Conservation (phyloP, 2,329 filamentous ascomycete species). For the Aspergillus neotritici region DNA sequence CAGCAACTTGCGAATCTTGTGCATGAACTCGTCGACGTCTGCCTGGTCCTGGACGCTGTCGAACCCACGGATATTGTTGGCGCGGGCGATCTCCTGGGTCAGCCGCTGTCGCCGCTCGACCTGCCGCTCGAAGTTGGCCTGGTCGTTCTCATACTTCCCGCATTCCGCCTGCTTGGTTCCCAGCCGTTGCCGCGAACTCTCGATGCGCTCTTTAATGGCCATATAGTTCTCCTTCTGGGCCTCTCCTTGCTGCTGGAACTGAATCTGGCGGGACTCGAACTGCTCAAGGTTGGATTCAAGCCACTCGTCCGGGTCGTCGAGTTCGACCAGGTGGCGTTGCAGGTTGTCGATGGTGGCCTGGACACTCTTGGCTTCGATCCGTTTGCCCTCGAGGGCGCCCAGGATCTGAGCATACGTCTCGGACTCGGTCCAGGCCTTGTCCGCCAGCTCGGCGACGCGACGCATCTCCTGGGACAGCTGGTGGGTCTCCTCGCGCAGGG, state of each 20-base stretch:
- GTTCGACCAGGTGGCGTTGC: slow-evolving; percentile 65
- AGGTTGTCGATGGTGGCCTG: slow-evolving; percentile 66
- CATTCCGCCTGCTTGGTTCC: slow-evolving; percentile 40
- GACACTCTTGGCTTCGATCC: slow-evolving; percentile 65
- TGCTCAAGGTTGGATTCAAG: slow-evolving; percentile 66
- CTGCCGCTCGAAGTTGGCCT: slow-evolving; percentile 79
- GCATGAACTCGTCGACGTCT: slow-evolving; percentile 70
- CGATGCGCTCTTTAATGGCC: slow-evolving; percentile 53
- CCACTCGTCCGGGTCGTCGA: slow-evolving; percentile 71
- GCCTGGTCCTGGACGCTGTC: slow-evolving; percentile 70
- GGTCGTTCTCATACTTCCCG: slow-evolving; percentile 78
- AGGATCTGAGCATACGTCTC: slow-evolving; percentile 70
- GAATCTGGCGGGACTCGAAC: slow-evolving; percentile 68
- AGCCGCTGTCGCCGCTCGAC: slow-evolving; percentile 64
- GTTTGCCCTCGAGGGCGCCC: slow-evolving; percentile 68
- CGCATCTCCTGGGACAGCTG: slow-evolving; percentile 48
- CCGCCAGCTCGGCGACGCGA: slow-evolving; percentile 46
- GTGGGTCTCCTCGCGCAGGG: slow-evolving; percentile 56
- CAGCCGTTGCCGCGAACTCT: slow-evolving; percentile 40
- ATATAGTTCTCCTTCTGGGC: slow-evolving; percentile 59
- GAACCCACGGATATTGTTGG: slow-evolving; percentile 76
- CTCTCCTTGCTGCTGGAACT: slow-evolving; percentile 60
- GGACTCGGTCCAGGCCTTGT: slow-evolving; percentile 65
- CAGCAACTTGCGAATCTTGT: slow-evolving; percentile 66
- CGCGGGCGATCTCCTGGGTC: slow-evolving; percentile 69